Base-by-base conservation (phyloP, 2,329 filamentous ascomycete species). In the Phialocephala sp. region DNA sequence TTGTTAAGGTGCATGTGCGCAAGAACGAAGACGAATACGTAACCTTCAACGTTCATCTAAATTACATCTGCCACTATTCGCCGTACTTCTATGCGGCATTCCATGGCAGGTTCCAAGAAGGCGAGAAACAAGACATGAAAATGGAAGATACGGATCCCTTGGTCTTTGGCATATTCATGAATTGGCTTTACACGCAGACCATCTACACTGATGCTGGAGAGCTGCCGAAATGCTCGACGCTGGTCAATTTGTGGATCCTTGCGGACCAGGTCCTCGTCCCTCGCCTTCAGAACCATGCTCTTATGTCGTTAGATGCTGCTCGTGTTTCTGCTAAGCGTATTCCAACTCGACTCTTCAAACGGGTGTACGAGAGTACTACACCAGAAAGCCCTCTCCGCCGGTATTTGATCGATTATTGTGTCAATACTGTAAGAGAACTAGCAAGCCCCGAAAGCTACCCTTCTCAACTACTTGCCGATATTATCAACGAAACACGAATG, bases 1-100 rank as follows among this genome's bases (percentile, higher is more conserved):
- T 50, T 24, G 45, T 50, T 14, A 50, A 6, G 6, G 45, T 50
- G 6, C 20, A 27, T 22, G 45, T 50, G 2, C 45, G 45, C 15
- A 27, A 50, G 8, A 20, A 50, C 45, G 45, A 50, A 4, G 8
- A 50, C 4, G 45, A 50, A 2, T 50, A 50, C 45, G 27, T 52
- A 37, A 22, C 52, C 45, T 69, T 69, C 60, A 18, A 18, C 24
- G 32, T 67, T 18, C 66, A 69, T 22, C 64, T 68, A 15, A 59
- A 65, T 27, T 62, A 64, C 58, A 39, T 68, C 22, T 64, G 63
- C 52, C 47, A 61, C 24, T 59, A 63, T 24, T 68, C 66, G 1
- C 41, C 56, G 4, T 66, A 60, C 52, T 68, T 68, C 54, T 22
- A 50, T 5, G 54, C 57, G 4, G 60, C 63, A 1, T 63, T 66